Base-by-base conservation (phyloP, 2,329 filamentous ascomycete species). In the Alternaria metachromatica region DNA sequence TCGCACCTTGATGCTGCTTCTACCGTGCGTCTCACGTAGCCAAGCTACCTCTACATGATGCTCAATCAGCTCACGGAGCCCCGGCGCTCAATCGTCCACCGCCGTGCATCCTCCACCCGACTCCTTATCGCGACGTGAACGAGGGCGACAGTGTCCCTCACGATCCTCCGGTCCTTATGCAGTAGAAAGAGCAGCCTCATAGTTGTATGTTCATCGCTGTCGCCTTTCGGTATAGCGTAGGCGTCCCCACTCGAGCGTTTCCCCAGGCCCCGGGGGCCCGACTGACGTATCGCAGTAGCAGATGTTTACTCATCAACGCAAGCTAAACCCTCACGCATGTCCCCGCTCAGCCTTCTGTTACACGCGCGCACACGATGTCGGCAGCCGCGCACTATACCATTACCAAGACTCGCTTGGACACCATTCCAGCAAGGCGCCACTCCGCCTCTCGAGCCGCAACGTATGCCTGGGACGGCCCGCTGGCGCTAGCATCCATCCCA, bases 171-270 rank as follows among this genome's bases (percentile, higher is more conserved):
- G 2, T 10, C 1, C 15, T 10, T 5, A 2, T 41, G 5, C 33
- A 0, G 2, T 3, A 10, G 0, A 2, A 41, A n/a, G 15, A 18
- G 0, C 8, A 2, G 33, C 33, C 2, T 15, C 0, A 41, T 3
- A 10, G 1, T 41, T 10, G 15, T n/a, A 41, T 10, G 15, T 3
- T 15, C 33, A 41, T 41, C 33, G 7, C 33, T 41, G 5, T 10
- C 33, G 33, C 8, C 1, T 2, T 41, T 3, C 33, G 8, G 15
- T 41, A 41, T n/a, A 41, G 2, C 15, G 33, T 41, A 41, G 4
- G 33, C 33, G 15, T 18, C 33, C 33, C 33, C 8, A 3, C 33
- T 1, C 15, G 33, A 10, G 33, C 4, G 4, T 6, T 10, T 15
- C 33, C 2, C 4, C 33, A 41, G n/a, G n/a, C n/a, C n/a, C n/a